Evolutionary conservation across 352 stramenopile species (phyloP).

Genomic region (Salisapilia sapeloensis): DNA sequence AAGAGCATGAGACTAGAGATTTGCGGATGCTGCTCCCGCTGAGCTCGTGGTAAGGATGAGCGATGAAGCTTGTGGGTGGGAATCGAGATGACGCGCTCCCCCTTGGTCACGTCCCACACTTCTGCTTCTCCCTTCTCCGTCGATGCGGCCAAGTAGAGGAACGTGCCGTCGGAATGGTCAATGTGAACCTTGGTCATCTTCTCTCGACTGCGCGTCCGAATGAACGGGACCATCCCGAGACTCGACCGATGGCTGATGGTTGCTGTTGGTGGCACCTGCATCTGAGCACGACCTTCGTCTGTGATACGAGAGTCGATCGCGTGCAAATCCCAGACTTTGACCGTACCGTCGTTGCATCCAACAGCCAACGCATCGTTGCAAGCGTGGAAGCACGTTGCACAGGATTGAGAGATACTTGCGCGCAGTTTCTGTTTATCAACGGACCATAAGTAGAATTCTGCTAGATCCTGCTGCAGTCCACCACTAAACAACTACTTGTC

Average conservation of each 20-base stretch:
- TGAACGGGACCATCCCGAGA: constrained; percentile 70
- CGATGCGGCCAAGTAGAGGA: constrained; percentile 64
- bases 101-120: constrained; percentile 78
- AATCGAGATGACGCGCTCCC: constrained; percentile 67
- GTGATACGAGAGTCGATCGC: constrained; percentile 29
- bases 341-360: constrained; percentile 50
- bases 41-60: constrained; percentile 50
- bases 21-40: constrained; percentile 42
- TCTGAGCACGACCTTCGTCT: constrained; percentile 19
- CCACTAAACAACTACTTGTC: constrained; percentile 68
- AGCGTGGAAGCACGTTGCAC: constrained; percentile 56
- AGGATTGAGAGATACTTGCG: constrained; percentile 43
- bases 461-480: constrained; percentile 45
- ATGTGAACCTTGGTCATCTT: constrained; percentile 66
- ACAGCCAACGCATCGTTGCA: constrained; percentile 70
- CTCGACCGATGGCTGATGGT: constrained; percentile 66
- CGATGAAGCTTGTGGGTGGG: constrained; percentile 67
- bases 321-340: constrained; percentile 74
- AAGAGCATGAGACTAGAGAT: constrained; percentile 82
- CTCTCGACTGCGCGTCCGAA: constrained; percentile 60
- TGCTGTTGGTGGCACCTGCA: constrained; percentile 35
- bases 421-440: constrained; percentile 46
- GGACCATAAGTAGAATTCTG: constrained; percentile 76
- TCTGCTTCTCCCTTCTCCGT: constrained; percentile 78
- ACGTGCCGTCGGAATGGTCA: constrained; percentile 63